phyloP scores from a whole-genome alignment of 2,329 filamentous ascomycete genomes.

The Bimuria novae-zelandiae region DNA sequence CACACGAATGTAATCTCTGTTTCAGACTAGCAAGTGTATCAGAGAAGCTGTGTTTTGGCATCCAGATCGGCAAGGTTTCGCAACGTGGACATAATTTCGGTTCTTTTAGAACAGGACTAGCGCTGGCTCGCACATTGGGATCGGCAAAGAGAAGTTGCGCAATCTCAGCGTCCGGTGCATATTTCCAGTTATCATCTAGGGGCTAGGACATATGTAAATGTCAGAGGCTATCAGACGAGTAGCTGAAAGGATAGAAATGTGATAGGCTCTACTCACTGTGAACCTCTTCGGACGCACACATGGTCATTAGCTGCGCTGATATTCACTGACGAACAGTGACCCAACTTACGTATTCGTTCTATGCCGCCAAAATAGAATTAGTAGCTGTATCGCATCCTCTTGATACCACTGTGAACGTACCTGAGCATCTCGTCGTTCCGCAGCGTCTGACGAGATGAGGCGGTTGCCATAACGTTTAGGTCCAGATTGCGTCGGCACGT shows the following conservation, averaged over 20 bases:
- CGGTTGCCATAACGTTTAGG: not conserved
- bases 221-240: no score
- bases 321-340: not conserved
- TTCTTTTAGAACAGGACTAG: not conserved
- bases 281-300: not conserved
- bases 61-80: not conserved
- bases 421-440: not conserved
- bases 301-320: not conserved
- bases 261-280: no score
- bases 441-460: not conserved
- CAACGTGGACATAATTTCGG: not conserved
- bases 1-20: not conserved
- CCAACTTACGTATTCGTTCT: constrained; percentile 6
- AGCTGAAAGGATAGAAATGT: not conserved
- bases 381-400: not conserved
- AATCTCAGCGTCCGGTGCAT: not conserved
- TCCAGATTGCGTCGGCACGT: not conserved
- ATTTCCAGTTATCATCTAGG: constrained; percentile 3
- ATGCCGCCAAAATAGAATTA: not conserved
- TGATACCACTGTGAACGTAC: not conserved
- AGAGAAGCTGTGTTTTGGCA: not conserved
- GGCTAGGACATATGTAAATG: not conserved
- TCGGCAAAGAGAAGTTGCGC: not conserved
- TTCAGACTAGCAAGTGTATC: not conserved
- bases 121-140: not conserved